Percentiles rank a stretch among this genome's conserved stretches.
Evolutionary conservation across 2,329 filamentous ascomycete species (phyloP).

Genomic region (Fusarium albosuccineum): DNA sequence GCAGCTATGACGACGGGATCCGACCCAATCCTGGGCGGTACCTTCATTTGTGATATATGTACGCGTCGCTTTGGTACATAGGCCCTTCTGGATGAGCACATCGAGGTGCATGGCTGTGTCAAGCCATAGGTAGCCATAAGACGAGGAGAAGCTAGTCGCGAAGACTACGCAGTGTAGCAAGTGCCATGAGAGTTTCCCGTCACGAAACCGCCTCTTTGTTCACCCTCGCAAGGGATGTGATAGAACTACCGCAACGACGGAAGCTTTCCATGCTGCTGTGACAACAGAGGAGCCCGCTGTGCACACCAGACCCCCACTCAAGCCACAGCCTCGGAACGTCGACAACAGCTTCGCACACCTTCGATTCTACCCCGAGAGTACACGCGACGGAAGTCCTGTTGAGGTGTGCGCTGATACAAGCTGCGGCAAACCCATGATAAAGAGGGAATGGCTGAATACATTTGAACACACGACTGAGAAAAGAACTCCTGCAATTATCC

Average conservation of each 20-base stretch:
- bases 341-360: background rate
- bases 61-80: background rate
- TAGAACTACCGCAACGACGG: background rate
- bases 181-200: background rate
- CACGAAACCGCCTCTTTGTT: background rate
- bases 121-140: background rate
- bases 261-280: too few relatives aligned
- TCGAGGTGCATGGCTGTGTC: background rate
- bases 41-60: too few relatives aligned
- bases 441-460: background rate
- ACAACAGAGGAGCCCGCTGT: background rate
- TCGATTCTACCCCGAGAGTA: background rate
- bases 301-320: background rate
- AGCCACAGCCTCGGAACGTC: background rate
- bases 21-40: too few relatives aligned
- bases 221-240: background rate
- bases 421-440: background rate
- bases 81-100: background rate
- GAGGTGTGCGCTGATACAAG: background rate
- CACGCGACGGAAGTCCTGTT: accelerated
- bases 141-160: background rate
- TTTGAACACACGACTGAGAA: background rate
- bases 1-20: too few relatives aligned
- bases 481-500: background rate
- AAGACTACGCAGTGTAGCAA: background rate